Conservation (phyloP, 2,329 filamentous ascomycete genomes). For the Leptographium radiaticola region DNA sequence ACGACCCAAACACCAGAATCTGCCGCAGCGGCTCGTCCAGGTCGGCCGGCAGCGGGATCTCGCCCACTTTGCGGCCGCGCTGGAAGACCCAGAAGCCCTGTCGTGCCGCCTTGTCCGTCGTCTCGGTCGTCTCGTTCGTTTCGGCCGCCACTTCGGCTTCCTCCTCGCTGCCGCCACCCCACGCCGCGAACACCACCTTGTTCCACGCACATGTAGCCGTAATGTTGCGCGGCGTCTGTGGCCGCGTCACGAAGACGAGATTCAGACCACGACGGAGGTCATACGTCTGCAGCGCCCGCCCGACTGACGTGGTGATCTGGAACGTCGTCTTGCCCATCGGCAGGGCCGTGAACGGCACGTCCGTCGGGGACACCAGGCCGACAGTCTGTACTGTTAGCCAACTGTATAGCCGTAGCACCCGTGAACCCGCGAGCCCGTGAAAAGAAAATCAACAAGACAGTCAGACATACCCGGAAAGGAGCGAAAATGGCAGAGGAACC, state of each 20-base stretch:
- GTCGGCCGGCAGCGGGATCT: constrained; percentile 55
- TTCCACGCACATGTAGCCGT: constrained; percentile 84
- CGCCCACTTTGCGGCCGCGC: constrained; percentile 70
- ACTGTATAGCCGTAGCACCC: neutral
- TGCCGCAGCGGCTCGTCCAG: constrained; percentile 60
- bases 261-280: constrained; percentile 83
- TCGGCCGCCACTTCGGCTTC: neutral
- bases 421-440: neutral
- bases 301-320: constrained; percentile 92
- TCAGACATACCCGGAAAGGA: constrained; percentile 64
- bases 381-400: constrained; percentile 53
- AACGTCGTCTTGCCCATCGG: constrained; percentile 90
- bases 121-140: neutral
- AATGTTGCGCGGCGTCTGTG: constrained; percentile 74
- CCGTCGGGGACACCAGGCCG: constrained; percentile 81
- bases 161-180: constrained; percentile 42
- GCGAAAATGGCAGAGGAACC: constrained; percentile 72
- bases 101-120: constrained; percentile 5
- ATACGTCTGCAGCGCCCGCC: constrained; percentile 85
- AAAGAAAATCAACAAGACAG: neutral
- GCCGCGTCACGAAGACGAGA: constrained; percentile 83
- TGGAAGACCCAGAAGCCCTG: constrained; percentile 85
- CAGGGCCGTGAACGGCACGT: constrained; percentile 78
- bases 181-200: constrained; percentile 77
- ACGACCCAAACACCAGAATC: constrained; percentile 75